phyloP scores from a whole-genome alignment of 2,329 filamentous ascomycete genomes.

The Pseudogymnoascus sp. region DNA sequence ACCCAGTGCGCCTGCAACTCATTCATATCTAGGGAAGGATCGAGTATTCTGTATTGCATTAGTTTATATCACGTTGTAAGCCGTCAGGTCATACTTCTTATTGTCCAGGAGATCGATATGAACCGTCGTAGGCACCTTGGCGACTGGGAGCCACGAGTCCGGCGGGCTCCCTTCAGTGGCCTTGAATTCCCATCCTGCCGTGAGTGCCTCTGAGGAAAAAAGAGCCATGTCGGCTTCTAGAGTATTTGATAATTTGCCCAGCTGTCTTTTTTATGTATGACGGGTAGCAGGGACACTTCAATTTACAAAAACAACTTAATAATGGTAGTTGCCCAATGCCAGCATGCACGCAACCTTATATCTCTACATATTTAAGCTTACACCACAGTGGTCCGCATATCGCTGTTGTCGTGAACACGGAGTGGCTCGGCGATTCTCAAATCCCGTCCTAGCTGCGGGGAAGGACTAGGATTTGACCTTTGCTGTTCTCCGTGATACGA shows the following conservation, averaged over 20 bases:
- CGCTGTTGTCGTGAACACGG: neutral
- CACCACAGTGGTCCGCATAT: neutral
- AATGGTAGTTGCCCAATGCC: neutral
- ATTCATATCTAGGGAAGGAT: constrained; percentile 42
- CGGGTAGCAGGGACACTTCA: neutral
- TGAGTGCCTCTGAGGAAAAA: neutral
- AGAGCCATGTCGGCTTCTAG: neutral
- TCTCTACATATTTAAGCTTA: neutral
- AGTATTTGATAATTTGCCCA: neutral
- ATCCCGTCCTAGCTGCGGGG: neutral
- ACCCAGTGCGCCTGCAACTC: constrained; percentile 42
- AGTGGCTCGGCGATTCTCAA: neutral
- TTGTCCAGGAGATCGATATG: constrained; percentile 9
- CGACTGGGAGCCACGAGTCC: neutral
- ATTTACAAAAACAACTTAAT: neutral
- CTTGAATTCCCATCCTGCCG: neutral
- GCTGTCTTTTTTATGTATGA: neutral
- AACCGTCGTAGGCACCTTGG: constrained; percentile 8
- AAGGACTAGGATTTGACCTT: neutral
- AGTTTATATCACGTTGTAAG: neutral
- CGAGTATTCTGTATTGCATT: constrained; percentile 29
- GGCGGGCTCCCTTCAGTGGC: neutral
- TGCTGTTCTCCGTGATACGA: neutral
- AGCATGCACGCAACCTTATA: neutral
- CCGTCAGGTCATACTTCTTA: neutral